These are phyloP conservation scores for Piper longum DNA, from an alignment of 164 flowering plant species.

Conservation along the genomic window DNA sequence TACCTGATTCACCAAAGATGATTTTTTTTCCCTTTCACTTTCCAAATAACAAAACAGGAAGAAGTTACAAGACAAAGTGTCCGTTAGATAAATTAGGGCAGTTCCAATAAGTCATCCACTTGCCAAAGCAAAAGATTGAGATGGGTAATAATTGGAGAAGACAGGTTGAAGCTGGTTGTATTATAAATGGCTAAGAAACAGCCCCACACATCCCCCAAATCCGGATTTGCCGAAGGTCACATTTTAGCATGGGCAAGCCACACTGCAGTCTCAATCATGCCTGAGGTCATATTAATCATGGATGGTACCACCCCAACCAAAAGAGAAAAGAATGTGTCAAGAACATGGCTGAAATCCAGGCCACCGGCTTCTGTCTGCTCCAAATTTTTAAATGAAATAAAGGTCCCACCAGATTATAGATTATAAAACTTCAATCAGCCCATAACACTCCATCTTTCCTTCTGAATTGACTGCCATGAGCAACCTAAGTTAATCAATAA, in stretches of 20 bases:
- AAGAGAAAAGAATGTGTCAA: neutral
- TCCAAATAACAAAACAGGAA: neutral
- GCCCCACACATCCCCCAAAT: no score
- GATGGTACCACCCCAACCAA: neutral
- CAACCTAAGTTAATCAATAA: conserved; percentile 2
- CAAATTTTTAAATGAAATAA: neutral
- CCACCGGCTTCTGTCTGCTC: neutral
- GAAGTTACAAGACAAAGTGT: neutral
- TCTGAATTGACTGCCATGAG: neutral
- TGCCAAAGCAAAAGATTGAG: neutral
- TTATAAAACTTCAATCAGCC: neutral
- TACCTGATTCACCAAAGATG: neutral
- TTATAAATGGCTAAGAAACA: neutral
- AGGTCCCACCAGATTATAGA: neutral
- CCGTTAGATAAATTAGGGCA: neutral
- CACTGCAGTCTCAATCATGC: neutral
- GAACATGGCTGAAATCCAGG: neutral
- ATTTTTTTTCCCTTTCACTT: neutral
- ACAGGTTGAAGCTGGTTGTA: no score
- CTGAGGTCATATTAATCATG: neutral
- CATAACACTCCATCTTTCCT: neutral
- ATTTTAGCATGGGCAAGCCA: neutral
- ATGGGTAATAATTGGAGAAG: neutral
- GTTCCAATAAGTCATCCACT: neutral
- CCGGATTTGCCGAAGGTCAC: neutral